Evolutionary conservation across 2,329 filamentous ascomycete species (phyloP), one percentile per base, ranked within the genome.

Genomic region (Nothophoma quercina): DNA sequence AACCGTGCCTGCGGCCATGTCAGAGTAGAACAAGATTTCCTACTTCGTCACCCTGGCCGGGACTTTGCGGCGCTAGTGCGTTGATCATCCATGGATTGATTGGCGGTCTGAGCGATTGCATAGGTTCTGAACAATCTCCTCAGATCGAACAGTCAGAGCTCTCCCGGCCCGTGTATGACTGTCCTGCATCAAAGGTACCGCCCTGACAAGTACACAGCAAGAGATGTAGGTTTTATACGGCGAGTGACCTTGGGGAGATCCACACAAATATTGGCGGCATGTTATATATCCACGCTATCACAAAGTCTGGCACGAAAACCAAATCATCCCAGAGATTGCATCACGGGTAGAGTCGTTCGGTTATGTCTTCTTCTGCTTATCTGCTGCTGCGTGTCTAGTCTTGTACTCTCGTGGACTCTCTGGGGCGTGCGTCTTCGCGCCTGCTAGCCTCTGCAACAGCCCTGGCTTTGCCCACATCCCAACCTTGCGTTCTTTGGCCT

Each of bases 391-490:
- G 68, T 83, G 82, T 52, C 84, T 76, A 41, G 69, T 87, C 80
- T 99, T 99, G 76, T 91, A 99, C 55, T 91, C 88, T 63, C 92
- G 85, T 7, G 95, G 95, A 71, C 87, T 96, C 79, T 97, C 93
- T 69, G 87, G 40, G 54, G 81, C 75, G 59, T 80, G 81, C 34
- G 68, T 67, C 55, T 78, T 78, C 55, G 84, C 84, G 25, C 83
- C 81, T 43, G 77, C 58, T 54, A 79, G 54, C 55, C 74, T 73
- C 30, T 64, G 70, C 47, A 77, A 59, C 45, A 78, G 38, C 8
- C 71, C 72, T 8, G 72, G 71, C 55, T 75, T 67, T 50, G 83
- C 81, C 95, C 95, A 98, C 78, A 98, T 79, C 12, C 79, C 79
- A 33, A 78, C 64, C 50, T 71, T 71, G 39, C 63, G 74, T 58